A percentile compares a stretch with the other conserved stretches of the same genome.
phyloP scores from a whole-genome alignment of 169 alveolate species.

The Babesia caballi region DNA sequence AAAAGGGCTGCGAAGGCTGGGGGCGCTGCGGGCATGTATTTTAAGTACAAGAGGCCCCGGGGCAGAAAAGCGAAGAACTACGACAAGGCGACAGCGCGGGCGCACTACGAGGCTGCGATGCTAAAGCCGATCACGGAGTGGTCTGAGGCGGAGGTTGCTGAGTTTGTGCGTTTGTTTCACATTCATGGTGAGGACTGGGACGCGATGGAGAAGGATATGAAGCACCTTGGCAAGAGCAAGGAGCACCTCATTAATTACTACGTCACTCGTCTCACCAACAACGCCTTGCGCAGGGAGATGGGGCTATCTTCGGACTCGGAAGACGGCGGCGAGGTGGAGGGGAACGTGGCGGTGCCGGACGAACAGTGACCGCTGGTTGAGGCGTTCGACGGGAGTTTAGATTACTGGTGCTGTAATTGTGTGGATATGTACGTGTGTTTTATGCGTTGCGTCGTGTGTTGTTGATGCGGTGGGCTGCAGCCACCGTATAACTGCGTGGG shows the following conservation, averaged over 20 bases:
- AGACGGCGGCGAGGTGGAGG: not conserved
- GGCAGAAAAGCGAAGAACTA: not conserved
- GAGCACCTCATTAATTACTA: constrained; percentile 13
- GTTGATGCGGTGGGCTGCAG: too few relatives aligned
- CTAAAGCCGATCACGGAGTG: not conserved
- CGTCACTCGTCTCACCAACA: constrained; percentile 12
- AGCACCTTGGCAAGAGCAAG: not conserved
- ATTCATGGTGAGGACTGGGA: constrained; percentile 36
- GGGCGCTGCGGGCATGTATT: too few relatives aligned
- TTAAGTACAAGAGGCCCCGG: too few relatives aligned
- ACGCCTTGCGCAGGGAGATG: not conserved
- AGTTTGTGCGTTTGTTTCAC: constrained; percentile 6
- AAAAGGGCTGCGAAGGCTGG: too few relatives aligned
- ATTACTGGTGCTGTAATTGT: too few relatives aligned
- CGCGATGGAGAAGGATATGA: not conserved
- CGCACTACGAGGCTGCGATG: not conserved
- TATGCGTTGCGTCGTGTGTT: too few relatives aligned
- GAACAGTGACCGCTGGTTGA: too few relatives aligned
- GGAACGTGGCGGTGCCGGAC: not conserved
- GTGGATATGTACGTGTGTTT: too few relatives aligned
- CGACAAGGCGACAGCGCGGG: not conserved
- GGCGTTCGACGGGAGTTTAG: too few relatives aligned
- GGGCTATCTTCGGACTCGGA: not conserved
- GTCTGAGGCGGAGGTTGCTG: constrained; percentile 13
- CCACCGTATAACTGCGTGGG: too few relatives aligned